A percentile compares a stretch with the other conserved stretches of the same genome.
Conservation (phyloP, 1,284 basidiomycete genomes). For the Cutaneotrichosporon mucoides region DNA sequence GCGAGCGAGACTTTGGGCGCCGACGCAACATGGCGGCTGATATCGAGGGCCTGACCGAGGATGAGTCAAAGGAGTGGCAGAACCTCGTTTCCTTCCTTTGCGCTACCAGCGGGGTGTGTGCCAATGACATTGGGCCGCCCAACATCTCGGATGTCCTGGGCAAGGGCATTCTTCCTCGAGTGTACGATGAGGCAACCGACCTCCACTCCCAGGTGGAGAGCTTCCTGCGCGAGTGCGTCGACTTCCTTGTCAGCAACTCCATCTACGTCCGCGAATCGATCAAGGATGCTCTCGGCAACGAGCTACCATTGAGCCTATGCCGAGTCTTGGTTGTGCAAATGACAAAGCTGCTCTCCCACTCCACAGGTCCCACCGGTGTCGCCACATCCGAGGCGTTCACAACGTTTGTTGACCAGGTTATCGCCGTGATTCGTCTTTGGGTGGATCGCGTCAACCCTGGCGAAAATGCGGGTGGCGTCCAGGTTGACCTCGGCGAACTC, state of each 20-base stretch:
- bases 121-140: slow-evolving; percentile 34
- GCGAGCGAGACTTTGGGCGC: slow-evolving; percentile 21
- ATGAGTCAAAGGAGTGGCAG: slow-evolving; percentile 75
- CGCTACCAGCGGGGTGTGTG: slow-evolving; percentile 66
- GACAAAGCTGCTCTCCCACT: slow-evolving; percentile 55
- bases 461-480: slow-evolving; percentile 59
- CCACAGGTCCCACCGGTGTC: slow-evolving; percentile 45
- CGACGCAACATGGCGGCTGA: slow-evolving; percentile 32
- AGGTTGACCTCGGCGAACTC: slow-evolving; percentile 65
- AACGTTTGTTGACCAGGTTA: slow-evolving; percentile 67
- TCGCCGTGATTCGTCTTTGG: slow-evolving; percentile 68
- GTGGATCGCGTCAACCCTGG: slow-evolving; percentile 66
- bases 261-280: slow-evolving; percentile 68
- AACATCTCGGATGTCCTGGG: slow-evolving; percentile 59
- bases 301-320: slow-evolving; percentile 67
- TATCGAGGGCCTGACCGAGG: slow-evolving; percentile 50
- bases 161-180: slow-evolving; percentile 61
- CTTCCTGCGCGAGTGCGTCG: slow-evolving; percentile 69
- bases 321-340: slow-evolving; percentile 64
- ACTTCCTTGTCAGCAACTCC: slow-evolving; percentile 61
- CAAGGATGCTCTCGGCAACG: slow-evolving; percentile 71
- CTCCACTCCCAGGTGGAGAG: slow-evolving; percentile 56
- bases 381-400: slow-evolving; percentile 58
- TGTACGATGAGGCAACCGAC: slow-evolving; percentile 61
- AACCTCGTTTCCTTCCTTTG: slow-evolving; percentile 78